phyloP scores from a whole-genome alignment of 169 alveolate genomes.

The Ichthyophthirius multifiliis region DNA sequence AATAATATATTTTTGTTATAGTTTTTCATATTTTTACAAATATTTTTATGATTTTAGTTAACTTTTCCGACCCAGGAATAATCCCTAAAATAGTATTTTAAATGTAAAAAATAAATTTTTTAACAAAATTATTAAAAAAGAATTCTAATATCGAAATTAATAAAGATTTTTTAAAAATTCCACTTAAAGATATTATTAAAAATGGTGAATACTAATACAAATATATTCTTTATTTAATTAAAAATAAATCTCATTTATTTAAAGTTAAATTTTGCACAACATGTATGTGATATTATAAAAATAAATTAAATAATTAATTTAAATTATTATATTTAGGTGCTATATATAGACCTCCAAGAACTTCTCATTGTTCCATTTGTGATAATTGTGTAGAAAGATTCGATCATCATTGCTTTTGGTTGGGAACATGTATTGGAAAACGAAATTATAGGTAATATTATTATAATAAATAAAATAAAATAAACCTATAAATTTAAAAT shows the following conservation, averaged over 20 bases:
- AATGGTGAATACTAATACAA: neutral
- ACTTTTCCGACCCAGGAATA: slow-evolving; percentile 37
- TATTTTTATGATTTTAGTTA: neutral
- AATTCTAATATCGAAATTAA: neutral
- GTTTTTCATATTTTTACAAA: neutral
- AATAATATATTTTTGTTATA: too few relatives aligned
- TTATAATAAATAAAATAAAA: slow-evolving; percentile 15
- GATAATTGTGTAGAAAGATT: slow-evolving; percentile 90
- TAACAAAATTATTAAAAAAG: too few relatives aligned
- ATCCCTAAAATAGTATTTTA: slow-evolving; percentile 33
- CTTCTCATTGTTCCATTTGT: slow-evolving; percentile 90
- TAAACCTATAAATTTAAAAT: neutral
- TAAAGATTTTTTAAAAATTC: neutral
- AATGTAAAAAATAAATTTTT: neutral
- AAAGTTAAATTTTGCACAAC: slow-evolving; percentile 82
- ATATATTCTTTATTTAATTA: neutral
- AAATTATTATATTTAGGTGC: slow-evolving; percentile 22
- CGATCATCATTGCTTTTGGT: slow-evolving; percentile 94
- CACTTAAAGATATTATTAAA: neutral
- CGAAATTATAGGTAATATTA: slow-evolving; percentile 75
- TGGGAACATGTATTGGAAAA: slow-evolving; percentile 89
- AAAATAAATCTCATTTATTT: slow-evolving; percentile 22
- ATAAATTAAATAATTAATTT: neutral
- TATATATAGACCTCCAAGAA: slow-evolving; percentile 86
- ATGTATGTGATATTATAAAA: slow-evolving; percentile 43